Evolutionary conservation across 2,329 filamentous ascomycete genomes (phyloP).

Genomic region (Neofusicoccum laricinum): DNA sequence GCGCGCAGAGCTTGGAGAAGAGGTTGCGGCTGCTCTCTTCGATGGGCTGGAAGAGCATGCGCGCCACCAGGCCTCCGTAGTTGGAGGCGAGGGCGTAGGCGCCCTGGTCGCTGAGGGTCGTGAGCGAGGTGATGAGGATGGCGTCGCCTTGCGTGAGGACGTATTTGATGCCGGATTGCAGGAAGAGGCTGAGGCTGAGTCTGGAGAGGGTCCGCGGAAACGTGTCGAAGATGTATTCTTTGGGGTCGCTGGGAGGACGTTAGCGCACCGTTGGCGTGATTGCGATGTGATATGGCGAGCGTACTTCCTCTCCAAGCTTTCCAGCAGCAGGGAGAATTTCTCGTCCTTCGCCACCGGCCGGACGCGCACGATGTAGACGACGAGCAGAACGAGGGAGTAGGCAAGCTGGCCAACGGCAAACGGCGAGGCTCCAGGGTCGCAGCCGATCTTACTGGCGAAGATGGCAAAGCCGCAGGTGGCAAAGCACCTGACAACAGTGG

Average conservation of each 20-base stretch:
- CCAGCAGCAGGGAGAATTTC: constrained; percentile 67
- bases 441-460: constrained; percentile 53
- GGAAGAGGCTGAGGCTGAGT: constrained; percentile 76
- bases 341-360: constrained; percentile 52
- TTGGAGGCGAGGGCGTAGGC: constrained; percentile 92
- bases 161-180: constrained; percentile 89
- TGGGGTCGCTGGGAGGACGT: background rate
- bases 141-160: constrained; percentile 92
- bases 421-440: constrained; percentile 72
- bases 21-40: constrained; percentile 90
- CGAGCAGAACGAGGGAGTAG: constrained; percentile 67
- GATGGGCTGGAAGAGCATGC: constrained; percentile 89
- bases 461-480: constrained; percentile 70
- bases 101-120: constrained; percentile 77
- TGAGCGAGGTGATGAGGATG: constrained; percentile 76
- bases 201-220: constrained; percentile 70
- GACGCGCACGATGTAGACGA: constrained; percentile 68
- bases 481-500: constrained; percentile 73
- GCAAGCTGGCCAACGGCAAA: constrained; percentile 84
- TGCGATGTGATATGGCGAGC: constrained; percentile 12
- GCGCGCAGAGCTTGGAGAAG: constrained; percentile 75
- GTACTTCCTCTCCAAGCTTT: constrained; percentile 43
- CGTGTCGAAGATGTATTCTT: constrained; percentile 22
- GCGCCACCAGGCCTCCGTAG: constrained; percentile 81
- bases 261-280: background rate